Evolutionary conservation across 1,284 basidiomycete genomes (phyloP).

Genomic region (Apiotrichum siamense): DNA sequence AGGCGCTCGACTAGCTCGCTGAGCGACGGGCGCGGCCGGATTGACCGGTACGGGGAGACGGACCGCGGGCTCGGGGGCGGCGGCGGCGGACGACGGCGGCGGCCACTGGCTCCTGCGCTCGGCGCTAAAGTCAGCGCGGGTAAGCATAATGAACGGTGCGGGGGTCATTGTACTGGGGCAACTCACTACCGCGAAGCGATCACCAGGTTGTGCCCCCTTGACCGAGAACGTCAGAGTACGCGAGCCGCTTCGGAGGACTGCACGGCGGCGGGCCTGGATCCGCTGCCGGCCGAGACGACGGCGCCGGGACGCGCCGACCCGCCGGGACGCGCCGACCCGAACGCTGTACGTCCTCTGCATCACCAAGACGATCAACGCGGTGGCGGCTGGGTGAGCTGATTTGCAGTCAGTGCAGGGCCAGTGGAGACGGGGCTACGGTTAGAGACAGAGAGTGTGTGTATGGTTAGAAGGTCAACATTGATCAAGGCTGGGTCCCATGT

Average conservation of each 20-base stretch:
- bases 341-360: background rate
- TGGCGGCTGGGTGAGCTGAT: too few species aligned
- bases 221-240: background rate
- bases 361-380: too few species aligned
- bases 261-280: background rate
- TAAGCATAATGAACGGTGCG: background rate
- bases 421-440: too few species aligned
- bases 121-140: constrained; percentile 1
- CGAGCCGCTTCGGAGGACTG: background rate
- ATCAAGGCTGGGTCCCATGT: too few species aligned
- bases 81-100: background rate
- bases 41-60: background rate
- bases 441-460: too few species aligned
- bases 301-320: too few species aligned
- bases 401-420: too few species aligned
- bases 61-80: background rate
- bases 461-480: too few species aligned
- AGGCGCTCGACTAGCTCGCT: background rate
- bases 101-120: background rate
- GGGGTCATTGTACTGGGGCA: too few species aligned
- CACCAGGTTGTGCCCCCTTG: background rate
- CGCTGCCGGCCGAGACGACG: background rate
- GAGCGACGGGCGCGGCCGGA: background rate
- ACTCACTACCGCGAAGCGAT: constrained; percentile 1
- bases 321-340: background rate